These are phyloP conservation scores for Tolypocladium tundrense DNA, from an alignment of 2,329 filamentous ascomycete species.

Conservation along the genomic window DNA sequence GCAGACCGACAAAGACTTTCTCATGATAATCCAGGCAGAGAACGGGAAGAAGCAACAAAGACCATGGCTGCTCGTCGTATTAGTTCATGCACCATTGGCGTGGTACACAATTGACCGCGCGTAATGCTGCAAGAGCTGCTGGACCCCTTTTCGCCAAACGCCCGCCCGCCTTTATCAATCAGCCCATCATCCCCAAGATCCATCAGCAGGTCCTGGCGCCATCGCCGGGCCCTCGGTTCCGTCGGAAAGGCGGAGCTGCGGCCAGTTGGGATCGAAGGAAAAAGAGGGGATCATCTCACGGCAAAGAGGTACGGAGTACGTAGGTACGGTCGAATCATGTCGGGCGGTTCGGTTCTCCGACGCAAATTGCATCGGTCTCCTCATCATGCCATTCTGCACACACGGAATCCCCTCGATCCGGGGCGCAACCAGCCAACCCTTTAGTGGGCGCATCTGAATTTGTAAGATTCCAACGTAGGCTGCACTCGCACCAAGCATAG, in stretches of 20 bases:
- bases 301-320: no score
- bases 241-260: not conserved
- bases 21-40: no score
- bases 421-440: not conserved
- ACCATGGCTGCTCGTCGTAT: no score
- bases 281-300: not conserved
- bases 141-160: not conserved
- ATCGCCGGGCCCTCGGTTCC: not conserved
- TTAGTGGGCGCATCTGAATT: not conserved
- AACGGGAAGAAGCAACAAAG: no score
- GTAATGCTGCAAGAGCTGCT: not conserved
- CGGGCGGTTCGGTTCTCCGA: not conserved
- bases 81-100: not conserved
- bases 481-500: no score
- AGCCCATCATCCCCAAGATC: not conserved
- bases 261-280: not conserved
- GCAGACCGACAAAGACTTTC: no score
- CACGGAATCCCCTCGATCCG: conserved; percentile 1
- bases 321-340: not conserved
- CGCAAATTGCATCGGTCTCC: not conserved
- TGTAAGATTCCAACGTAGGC: not conserved
- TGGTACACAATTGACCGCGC: not conserved
- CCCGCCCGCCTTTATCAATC: not conserved
- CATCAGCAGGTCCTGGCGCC: not conserved
- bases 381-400: conserved; percentile 2